A percentile compares a stretch with the other conserved stretches of the same genome.
Evolutionary conservation across 805 yeast genomes (phyloP).

Genomic region (Candida yuanshanica): DNA sequence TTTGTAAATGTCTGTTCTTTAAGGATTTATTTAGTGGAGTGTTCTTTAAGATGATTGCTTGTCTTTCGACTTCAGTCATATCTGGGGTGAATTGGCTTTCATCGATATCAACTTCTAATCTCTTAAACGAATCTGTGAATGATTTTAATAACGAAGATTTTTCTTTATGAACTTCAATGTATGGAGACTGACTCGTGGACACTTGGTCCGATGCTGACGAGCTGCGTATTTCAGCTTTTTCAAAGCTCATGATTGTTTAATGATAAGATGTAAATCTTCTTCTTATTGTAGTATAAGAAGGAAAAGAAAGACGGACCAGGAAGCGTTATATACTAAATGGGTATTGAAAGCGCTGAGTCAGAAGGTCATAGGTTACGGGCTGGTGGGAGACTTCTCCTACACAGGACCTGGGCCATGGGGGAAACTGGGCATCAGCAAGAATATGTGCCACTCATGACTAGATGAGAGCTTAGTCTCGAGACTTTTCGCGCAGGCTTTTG

Average conservation of each 20-base stretch:
- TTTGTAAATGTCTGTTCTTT: conserved; percentile 55
- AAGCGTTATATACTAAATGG: too few species aligned
- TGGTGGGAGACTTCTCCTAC: too few species aligned
- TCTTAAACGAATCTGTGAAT: conserved; percentile 19
- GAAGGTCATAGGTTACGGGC: too few species aligned
- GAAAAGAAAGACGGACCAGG: too few species aligned
- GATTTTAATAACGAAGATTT: neutral
- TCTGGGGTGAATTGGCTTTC: conserved; percentile 28
- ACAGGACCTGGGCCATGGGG: too few species aligned
- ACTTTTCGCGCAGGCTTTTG: too few species aligned
- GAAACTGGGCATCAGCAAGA: too few species aligned
- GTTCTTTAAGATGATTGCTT: conserved; percentile 38
- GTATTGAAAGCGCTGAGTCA: too few species aligned
- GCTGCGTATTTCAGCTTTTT: neutral
- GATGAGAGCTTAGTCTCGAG: too few species aligned
- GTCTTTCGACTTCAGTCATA: conserved; percentile 37
- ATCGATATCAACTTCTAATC: conserved; percentile 35
- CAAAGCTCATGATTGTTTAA: neutral
- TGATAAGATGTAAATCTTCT: too few species aligned
- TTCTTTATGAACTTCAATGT: neutral
- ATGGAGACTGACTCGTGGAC: neutral
- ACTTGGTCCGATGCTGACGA: neutral
- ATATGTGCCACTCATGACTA: too few species aligned
- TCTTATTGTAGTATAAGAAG: neutral
- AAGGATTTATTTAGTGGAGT: conserved; percentile 53